Evolutionary conservation across 2,329 filamentous ascomycete species (phyloP).

Genomic region (Trichoderma semiorbis): DNA sequence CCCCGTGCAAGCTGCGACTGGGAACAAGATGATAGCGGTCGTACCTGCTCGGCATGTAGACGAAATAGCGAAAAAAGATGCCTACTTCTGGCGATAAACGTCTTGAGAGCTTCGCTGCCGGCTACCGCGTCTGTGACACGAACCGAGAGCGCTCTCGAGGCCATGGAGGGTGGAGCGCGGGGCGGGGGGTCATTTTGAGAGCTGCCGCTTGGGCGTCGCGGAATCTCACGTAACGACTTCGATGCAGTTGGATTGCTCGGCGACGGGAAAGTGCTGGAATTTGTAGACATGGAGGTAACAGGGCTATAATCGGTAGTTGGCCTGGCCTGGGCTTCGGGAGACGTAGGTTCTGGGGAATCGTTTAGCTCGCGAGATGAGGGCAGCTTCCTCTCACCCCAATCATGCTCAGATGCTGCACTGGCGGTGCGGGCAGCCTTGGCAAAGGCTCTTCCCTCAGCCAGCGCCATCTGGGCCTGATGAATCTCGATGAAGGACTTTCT

Average conservation of each 20-base stretch:
- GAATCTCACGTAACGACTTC: constrained; percentile 1
- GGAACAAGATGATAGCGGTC: constrained; percentile 60
- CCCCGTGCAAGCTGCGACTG: constrained; percentile 68
- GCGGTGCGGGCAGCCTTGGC: constrained; percentile 44
- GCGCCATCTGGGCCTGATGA: constrained; percentile 58
- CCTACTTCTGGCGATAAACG: constrained; percentile 67
- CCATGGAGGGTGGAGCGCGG: constrained; percentile 23
- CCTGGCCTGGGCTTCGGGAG: constrained; percentile 28
- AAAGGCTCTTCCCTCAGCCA: constrained; percentile 58
- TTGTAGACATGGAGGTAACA: constrained; percentile 35
- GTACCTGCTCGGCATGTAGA: constrained; percentile 70
- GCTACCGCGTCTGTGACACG: constrained; percentile 44
- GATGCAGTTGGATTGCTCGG: constrained; percentile 18
- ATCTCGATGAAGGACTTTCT: constrained; percentile 57
- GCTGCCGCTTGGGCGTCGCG: constrained; percentile 26
- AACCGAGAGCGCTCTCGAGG: constrained; percentile 34
- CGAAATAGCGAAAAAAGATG: constrained; percentile 75
- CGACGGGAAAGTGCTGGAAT: constrained; percentile 30
- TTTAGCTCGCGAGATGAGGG: constrained; percentile 20
- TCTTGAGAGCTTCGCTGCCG: constrained; percentile 63
- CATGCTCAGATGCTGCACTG: constrained; percentile 33
- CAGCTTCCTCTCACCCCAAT: constrained; percentile 31
- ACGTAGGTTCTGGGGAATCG: constrained; percentile 29
- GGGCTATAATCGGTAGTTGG: constrained; percentile 40
- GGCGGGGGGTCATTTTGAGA: constrained; percentile 26